phyloP scores from a whole-genome alignment of 768 basidiomycete genomes.

The Hypholoma sublateritium region DNA sequence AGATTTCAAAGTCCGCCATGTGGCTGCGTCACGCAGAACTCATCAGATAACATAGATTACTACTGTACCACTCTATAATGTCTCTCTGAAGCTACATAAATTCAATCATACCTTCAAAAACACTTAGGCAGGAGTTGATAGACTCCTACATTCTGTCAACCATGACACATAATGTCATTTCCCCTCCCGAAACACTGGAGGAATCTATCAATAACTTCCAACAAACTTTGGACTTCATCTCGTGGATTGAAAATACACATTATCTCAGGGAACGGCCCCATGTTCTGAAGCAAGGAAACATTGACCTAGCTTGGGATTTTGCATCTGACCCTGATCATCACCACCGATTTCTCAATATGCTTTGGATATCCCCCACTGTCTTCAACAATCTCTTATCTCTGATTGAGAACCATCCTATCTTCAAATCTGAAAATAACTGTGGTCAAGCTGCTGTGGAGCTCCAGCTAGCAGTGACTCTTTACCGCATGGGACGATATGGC shows the following conservation, averaged over 20 bases:
- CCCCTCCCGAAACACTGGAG: background rate
- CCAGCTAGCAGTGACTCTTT: conserved; percentile 17
- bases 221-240: background rate
- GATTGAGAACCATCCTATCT: conserved; percentile 28
- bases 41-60: no score
- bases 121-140: background rate
- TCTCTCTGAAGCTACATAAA: background rate
- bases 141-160: background rate
- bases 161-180: background rate
- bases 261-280: conserved; percentile 14
- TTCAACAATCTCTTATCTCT: conserved; percentile 26
- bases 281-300: conserved; percentile 22
- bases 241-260: background rate
- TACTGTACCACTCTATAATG: no score
- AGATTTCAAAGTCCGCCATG: no score
- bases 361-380: conserved; percentile 24
- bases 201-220: background rate
- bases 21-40: no score
- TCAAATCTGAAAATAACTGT: conserved; percentile 25
- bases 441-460: conserved; percentile 12
- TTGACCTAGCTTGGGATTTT: conserved; percentile 25
- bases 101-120: background rate
- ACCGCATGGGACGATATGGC: no score
- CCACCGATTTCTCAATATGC: conserved; percentile 22
- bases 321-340: conserved; percentile 21